These are phyloP conservation scores for Ophiostoma fasciatum DNA, from an alignment of 2,329 filamentous ascomycete genomes.

Conservation along the genomic window DNA sequence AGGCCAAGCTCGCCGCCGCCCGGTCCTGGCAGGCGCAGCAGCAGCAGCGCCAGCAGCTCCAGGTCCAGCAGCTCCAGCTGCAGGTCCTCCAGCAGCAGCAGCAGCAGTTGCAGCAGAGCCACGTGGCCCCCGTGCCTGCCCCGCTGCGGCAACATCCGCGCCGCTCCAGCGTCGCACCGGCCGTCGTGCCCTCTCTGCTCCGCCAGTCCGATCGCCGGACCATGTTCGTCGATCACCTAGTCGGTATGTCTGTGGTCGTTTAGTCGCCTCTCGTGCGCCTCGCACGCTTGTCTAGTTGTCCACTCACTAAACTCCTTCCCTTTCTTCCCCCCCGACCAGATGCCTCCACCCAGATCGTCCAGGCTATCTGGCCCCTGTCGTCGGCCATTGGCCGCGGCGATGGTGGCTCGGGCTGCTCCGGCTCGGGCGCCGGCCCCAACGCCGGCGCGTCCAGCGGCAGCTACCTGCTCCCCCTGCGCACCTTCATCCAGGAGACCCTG, in stretches of 20 bases:
- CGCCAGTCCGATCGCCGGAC: constrained; percentile 85
- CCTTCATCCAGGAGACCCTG: constrained; percentile 94
- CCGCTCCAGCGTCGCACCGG: constrained; percentile 40
- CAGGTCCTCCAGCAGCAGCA: constrained; percentile 3
- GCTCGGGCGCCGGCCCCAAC: too few relatives aligned
- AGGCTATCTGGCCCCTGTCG: constrained; percentile 91
- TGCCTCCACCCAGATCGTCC: constrained; percentile 92
- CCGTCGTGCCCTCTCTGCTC: constrained; percentile 57
- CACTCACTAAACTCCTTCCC: constrained; percentile 13
- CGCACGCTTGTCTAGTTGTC: neutral
- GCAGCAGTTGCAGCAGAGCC: constrained; percentile 1
- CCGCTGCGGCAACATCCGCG: constrained; percentile 52
- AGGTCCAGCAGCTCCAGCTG: neutral
- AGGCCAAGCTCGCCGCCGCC: constrained; percentile 4
- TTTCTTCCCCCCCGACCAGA: constrained; percentile 54
- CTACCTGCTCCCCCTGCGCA: constrained; percentile 68
- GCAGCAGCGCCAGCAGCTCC: neutral
- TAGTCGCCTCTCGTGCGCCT: neutral
- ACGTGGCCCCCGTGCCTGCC: constrained; percentile 11
- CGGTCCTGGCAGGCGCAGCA: constrained; percentile 7
- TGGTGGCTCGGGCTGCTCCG: constrained; percentile 30
- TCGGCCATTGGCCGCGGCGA: constrained; percentile 65
- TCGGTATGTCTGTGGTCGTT: constrained; percentile 54
- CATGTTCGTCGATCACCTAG: constrained; percentile 90
- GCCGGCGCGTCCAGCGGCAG: too few relatives aligned